Evolutionary conservation across 176 grass and related monocot species (phyloP).

Genomic region (Aegilops longissima): DNA sequence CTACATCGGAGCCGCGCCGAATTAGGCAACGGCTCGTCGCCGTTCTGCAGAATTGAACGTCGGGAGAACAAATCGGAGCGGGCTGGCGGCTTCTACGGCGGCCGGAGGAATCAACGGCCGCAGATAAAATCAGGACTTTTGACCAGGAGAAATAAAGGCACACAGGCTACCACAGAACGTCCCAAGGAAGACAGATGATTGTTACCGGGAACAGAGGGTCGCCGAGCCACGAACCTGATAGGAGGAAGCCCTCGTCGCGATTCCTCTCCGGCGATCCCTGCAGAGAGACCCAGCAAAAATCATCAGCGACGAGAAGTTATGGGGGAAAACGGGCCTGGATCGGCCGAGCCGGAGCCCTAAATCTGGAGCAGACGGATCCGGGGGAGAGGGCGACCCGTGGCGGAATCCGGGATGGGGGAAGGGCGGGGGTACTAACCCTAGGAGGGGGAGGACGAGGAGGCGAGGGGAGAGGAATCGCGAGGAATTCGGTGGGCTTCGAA

Average conservation of each 20-base stretch:
- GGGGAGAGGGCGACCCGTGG: background rate
- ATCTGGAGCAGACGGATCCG: background rate
- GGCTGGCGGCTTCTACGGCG: background rate
- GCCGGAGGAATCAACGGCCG: background rate
- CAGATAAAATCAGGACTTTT: conserved; percentile 27
- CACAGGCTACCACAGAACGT: background rate
- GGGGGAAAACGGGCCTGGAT: background rate
- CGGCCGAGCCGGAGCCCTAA: background rate
- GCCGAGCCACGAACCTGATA: conserved; percentile 27
- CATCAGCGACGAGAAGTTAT: background rate
- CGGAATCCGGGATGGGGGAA: conserved; percentile 20
- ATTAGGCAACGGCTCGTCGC: conserved; percentile 8
- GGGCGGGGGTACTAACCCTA: conserved; percentile 31
- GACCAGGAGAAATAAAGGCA: background rate
- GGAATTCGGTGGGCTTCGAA: conserved; percentile 54
- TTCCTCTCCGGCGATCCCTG: conserved; percentile 64
- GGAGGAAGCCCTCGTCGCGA: conserved; percentile 27
- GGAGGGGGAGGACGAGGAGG: conserved; percentile 28
- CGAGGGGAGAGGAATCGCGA: conserved; percentile 55
- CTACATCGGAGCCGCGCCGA: background rate
- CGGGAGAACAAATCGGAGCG: background rate
- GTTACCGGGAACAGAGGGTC: background rate
- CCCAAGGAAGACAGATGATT: background rate
- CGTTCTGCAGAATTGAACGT: background rate
- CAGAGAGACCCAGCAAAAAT: background rate